A percentile compares a stretch with the other conserved stretches of the same genome.
phyloP scores from a whole-genome alignment of 2,329 filamentous ascomycete species.

The Neofusicoccum sp. region DNA sequence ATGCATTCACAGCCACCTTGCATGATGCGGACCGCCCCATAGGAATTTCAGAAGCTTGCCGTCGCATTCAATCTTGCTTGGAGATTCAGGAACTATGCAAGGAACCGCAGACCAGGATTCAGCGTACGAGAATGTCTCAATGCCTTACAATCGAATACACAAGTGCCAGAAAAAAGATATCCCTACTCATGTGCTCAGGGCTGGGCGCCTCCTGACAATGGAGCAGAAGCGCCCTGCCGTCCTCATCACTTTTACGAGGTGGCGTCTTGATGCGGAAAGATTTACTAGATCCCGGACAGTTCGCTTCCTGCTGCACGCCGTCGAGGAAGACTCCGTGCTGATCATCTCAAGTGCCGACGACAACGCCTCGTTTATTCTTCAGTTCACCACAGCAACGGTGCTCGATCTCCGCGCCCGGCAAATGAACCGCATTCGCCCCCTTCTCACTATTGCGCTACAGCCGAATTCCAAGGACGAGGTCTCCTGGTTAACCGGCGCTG shows the following conservation, averaged over 20 bases:
- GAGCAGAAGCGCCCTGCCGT: neutral
- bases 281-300: neutral
- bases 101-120: neutral
- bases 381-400: neutral
- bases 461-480: no score
- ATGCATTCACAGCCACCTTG: neutral
- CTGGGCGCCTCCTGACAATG: no score
- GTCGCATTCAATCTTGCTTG: neutral
- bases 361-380: neutral
- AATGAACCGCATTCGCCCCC: neutral
- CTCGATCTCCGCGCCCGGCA: neutral
- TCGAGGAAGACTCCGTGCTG: neutral
- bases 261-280: neutral
- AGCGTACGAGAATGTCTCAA: neutral
- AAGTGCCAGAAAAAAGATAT: no score
- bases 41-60: neutral
- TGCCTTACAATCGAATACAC: neutral
- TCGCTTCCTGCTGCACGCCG: constrained; percentile 5
- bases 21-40: neutral
- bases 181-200: no score
- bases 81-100: neutral
- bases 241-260: neutral
- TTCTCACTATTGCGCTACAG: neutral
- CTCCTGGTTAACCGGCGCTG: no score
- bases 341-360: neutral